phyloP scores from a whole-genome alignment of 208 protist genomes.

The Angomonas deanei region DNA sequence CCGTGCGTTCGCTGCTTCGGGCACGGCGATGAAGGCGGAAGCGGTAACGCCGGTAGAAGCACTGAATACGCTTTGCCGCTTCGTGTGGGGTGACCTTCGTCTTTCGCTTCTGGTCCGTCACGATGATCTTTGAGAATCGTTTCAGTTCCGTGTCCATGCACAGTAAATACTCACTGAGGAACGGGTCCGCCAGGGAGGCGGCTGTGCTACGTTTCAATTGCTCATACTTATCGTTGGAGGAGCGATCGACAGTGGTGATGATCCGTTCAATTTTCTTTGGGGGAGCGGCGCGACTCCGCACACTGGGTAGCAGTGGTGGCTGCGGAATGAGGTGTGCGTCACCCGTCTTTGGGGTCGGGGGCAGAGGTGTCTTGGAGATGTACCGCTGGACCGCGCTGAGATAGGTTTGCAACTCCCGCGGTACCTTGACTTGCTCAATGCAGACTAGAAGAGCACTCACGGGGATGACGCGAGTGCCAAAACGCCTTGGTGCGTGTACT shows the following conservation, averaged over 20 bases:
- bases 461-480: background rate
- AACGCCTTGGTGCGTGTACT: background rate
- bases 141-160: background rate
- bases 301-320: background rate
- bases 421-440: background rate
- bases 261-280: background rate
- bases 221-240: background rate
- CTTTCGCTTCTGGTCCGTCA: background rate
- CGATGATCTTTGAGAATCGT: background rate
- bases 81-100: background rate
- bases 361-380: background rate
- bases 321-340: background rate
- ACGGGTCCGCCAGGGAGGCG: slow-evolving; percentile 19
- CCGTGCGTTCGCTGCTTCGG: background rate
- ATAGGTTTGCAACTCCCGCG: slow-evolving; percentile 7
- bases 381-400: background rate
- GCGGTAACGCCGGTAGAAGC: slow-evolving; percentile 49
- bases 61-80: slow-evolving; percentile 30
- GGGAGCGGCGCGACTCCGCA: background rate
- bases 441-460: slow-evolving; percentile 8
- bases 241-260: background rate
- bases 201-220: slow-evolving; percentile 8
- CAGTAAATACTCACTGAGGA: background rate
- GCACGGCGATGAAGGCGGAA: no score
- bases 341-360: background rate